Conservation (phyloP, 2,329 filamentous ascomycete genomes). For the Botrytis paeoniae region DNA sequence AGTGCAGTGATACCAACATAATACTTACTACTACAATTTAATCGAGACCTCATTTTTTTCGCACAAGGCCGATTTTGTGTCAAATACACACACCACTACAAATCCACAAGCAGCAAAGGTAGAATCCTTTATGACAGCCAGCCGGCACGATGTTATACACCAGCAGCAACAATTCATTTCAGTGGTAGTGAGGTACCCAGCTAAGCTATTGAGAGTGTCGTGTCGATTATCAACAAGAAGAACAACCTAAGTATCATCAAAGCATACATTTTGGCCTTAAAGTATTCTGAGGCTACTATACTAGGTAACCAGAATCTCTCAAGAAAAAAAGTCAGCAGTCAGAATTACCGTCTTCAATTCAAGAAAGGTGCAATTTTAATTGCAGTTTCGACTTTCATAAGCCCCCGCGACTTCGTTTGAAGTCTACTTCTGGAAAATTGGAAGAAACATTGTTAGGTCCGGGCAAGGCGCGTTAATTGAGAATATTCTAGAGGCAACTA, state of each 20-base stretch:
- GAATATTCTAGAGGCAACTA: background rate
- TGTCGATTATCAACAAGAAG: background rate
- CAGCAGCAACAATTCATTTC: background rate
- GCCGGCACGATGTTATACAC: background rate
- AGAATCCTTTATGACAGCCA: conserved; percentile 1
- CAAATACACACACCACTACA: no score
- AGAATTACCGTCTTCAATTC: background rate
- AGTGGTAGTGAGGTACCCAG: background rate
- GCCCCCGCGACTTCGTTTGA: background rate
- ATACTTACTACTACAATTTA: background rate
- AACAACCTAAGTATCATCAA: background rate
- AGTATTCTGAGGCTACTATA: background rate
- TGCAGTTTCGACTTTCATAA: background rate
- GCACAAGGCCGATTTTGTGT: background rate
- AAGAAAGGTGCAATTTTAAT: background rate
- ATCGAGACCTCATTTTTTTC: background rate
- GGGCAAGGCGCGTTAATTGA: background rate
- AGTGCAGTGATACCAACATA: no score
- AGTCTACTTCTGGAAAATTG: background rate
- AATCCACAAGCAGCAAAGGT: background rate
- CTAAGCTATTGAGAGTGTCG: background rate
- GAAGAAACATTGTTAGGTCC: background rate
- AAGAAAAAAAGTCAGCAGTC: background rate
- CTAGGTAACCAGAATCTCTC: background rate
- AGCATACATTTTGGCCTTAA: background rate